Evolutionary conservation across 768 basidiomycete species (phyloP).

Genomic region (Leccinum imitatum): DNA sequence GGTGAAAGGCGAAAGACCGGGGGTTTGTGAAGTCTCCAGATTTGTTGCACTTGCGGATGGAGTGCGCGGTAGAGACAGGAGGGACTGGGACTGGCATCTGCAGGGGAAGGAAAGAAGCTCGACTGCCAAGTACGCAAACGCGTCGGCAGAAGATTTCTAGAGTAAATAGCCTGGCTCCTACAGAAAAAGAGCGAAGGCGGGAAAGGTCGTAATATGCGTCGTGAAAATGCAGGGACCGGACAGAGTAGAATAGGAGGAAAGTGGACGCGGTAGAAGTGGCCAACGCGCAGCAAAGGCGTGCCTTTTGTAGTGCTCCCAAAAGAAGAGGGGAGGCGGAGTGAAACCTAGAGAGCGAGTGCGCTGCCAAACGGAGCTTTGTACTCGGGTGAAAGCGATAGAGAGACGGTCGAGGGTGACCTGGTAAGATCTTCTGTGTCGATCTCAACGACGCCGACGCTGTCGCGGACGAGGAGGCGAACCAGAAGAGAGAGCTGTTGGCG

Average conservation of each 20-base stretch:
- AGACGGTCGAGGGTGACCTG: conserved; percentile 24
- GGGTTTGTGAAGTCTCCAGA: conserved; percentile 39
- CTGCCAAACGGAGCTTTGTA: conserved; percentile 19
- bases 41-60: conserved; percentile 59
- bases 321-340: conserved; percentile 26
- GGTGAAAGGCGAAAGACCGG: conserved; percentile 48
- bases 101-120: conserved; percentile 42
- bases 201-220: conserved; percentile 67
- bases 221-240: conserved; percentile 44
- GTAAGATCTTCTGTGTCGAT: conserved; percentile 33
- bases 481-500: conserved; percentile 34
- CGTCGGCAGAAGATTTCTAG: conserved; percentile 43
- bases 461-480: conserved; percentile 36
- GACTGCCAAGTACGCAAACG: conserved; percentile 45
- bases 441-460: conserved; percentile 45
- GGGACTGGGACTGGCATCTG: conserved; percentile 91
- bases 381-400: conserved; percentile 4
- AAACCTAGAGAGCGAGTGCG: conserved; percentile 21
- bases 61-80: conserved; percentile 56
- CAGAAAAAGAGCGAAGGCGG: conserved; percentile 37
- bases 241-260: conserved; percentile 32
- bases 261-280: conserved; percentile 45
- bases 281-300: conserved; percentile 93
- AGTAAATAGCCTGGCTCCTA: conserved; percentile 42
- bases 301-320: conserved; percentile 60